A percentile compares a stretch with the other conserved stretches of the same genome.
These are phyloP conservation scores for Penicillium sp. DNA, from an alignment of 2,329 filamentous ascomycete genomes.

Conservation along the genomic window DNA sequence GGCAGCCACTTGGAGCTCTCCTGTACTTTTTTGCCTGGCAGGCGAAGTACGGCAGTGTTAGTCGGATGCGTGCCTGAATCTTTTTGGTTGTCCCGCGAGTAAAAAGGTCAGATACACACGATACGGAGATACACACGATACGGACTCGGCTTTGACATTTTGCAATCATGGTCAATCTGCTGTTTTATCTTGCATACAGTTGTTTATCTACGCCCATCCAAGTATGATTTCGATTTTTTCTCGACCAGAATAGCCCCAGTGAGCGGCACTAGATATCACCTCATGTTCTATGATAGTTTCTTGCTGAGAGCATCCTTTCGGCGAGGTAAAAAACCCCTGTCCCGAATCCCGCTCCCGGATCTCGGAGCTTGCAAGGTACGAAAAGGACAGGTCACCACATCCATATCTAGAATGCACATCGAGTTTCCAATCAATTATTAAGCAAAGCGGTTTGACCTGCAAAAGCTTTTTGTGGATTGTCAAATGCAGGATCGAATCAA, in stretches of 20 bases:
- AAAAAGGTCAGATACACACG: no score
- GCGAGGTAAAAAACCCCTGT: neutral
- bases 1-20: conserved; percentile 87
- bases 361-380: neutral
- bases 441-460: neutral
- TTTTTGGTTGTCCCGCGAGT: neutral
- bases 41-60: conserved; percentile 89
- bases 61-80: conserved; percentile 28
- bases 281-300: no score
- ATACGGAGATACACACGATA: no score
- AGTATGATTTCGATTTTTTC: neutral
- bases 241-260: no score
- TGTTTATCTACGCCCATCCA: neutral
- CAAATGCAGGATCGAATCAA: neutral
- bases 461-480: neutral
- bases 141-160: neutral
- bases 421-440: neutral
- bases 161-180: neutral
- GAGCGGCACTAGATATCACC: no score
- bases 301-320: no score
- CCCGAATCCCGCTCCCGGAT: neutral
- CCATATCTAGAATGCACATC: neutral
- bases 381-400: neutral
- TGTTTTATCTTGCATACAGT: neutral
- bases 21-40: conserved; percentile 99